A percentile compares a stretch with the other conserved stretches of the same genome.
Conservation (phyloP, 2,329 filamentous ascomycete species). For the Fusarium longipes region DNA sequence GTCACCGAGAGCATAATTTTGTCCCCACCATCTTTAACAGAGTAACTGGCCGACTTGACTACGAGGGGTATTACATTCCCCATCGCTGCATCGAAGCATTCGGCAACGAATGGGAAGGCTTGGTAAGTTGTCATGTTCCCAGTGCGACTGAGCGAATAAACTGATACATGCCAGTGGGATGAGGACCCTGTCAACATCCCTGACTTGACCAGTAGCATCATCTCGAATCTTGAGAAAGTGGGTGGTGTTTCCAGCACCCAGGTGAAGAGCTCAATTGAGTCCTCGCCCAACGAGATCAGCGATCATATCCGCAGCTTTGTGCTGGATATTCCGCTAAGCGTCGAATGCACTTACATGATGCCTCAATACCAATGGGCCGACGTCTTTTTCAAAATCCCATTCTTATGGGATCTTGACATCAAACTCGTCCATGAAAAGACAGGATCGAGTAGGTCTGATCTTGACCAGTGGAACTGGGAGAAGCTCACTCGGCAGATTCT, state of each 20-base stretch:
- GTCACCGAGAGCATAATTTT: too few species aligned
- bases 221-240: neutral
- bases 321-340: neutral
- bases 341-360: neutral
- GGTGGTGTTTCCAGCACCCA: neutral
- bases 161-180: too few species aligned
- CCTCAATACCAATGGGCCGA: neutral
- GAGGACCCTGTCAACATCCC: neutral
- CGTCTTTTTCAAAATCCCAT: neutral
- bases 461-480: slow-evolving; percentile 9
- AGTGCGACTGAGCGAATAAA: too few species aligned
- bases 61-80: neutral
- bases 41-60: neutral
- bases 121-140: neutral
- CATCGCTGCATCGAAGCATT: neutral
- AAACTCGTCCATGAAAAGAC: neutral
- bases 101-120: slow-evolving; percentile 6
- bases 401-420: slow-evolving; percentile 5
- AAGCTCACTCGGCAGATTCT: slow-evolving; percentile 1
- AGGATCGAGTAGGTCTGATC: neutral
- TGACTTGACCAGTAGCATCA: neutral
- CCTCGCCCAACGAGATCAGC: neutral
- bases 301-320: neutral
- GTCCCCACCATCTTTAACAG: too few species aligned
- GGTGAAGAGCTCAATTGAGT: neutral